Conservation (phyloP, 1,139 yeast genomes). For the Debaryomyces robertsiae region DNA sequence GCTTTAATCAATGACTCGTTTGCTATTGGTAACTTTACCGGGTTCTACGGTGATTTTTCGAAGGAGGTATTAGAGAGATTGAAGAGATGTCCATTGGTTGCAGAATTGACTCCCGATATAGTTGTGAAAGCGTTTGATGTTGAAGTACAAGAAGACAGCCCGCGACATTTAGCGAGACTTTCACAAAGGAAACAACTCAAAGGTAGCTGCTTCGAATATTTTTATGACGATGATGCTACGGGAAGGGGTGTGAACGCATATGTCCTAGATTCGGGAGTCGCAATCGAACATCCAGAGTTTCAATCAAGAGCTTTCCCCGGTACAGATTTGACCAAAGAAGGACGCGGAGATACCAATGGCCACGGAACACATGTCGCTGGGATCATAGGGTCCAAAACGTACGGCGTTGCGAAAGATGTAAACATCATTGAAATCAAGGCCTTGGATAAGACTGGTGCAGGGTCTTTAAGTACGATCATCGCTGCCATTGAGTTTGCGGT, state of each 20-base stretch:
- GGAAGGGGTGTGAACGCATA: constrained; percentile 63
- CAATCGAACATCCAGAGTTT: constrained; percentile 61
- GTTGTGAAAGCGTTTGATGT: constrained; percentile 48
- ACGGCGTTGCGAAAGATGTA: constrained; percentile 77
- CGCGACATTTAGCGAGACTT: constrained; percentile 67
- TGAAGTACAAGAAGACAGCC: constrained; percentile 48
- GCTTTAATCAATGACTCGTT: constrained; percentile 48
- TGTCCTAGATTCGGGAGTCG: constrained; percentile 79
- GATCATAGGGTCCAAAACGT: constrained; percentile 72
- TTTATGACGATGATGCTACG: constrained; percentile 26
- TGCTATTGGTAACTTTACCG: constrained; percentile 65
- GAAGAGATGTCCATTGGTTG: constrained; percentile 50
- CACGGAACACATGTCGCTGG: constrained; percentile 94
- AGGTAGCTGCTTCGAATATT: constrained; percentile 24
- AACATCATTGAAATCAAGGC: constrained; percentile 72
- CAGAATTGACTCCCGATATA: constrained; percentile 62
- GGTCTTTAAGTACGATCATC: constrained; percentile 66
- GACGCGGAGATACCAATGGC: constrained; percentile 65
- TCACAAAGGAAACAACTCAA: constrained; percentile 50
- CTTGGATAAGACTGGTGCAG: constrained; percentile 63
- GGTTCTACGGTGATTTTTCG: constrained; percentile 62
- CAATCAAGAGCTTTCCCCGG: constrained; percentile 63
- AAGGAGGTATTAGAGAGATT: constrained; percentile 49
- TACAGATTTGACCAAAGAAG: constrained; percentile 63
- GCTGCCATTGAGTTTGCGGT: constrained; percentile 74